Base-by-base conservation (phyloP, 495 filamentous ascomycete genomes). In the Trichocladium uniseriatum region DNA sequence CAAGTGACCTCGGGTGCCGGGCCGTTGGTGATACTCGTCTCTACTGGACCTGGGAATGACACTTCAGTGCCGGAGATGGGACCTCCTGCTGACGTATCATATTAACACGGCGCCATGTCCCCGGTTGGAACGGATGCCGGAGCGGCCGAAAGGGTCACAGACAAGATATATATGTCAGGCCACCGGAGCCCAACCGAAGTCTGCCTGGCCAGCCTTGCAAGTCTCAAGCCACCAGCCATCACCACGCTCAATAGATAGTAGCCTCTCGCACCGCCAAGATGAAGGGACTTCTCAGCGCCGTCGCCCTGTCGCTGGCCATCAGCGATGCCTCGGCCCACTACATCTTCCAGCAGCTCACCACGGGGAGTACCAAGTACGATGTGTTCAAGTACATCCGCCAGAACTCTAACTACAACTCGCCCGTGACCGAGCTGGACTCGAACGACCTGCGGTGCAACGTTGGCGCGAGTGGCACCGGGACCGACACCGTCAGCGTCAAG, bases 391-490 rank as follows among this genome's bases (percentile, higher is more conserved):
- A 75, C 53, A 69, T 82, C 49, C 72, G 79, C 24, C 63, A 67
- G 50, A 74, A 79, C 64, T 72, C 67, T 43, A 80, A 79, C 69
- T 69, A 71, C 63, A 82, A 82, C 65, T 77, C 71, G 16, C 79
- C 79, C 13, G 79, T 81, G n/a, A 77, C 72, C 10, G 69, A 76
- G 46, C 67, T 81, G 1, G 49, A 65, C 6, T 76, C 72, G 22
- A 65, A 58, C 15, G 77, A 82, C 50, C 70, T 83, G 37, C 64
- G 77, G 1, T 83, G 79, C 65, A 83, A 83, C 43, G 75, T 75
- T 64, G 77, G 73, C 28, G 68, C 60, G n/a, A 61, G 59, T 28
- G 74, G 73, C 11, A 37, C 53, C 18, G 62, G 55, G 38, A 79
- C 78, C 0, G 63, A 64, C 5, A 76, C 70, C 0, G 53, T 71